Percentiles rank a stretch among this genome's conserved stretches.
These are phyloP conservation scores for Hymenoscyphus infarciens DNA, from an alignment of 2,329 filamentous ascomycete species.

Conservation along the genomic window DNA sequence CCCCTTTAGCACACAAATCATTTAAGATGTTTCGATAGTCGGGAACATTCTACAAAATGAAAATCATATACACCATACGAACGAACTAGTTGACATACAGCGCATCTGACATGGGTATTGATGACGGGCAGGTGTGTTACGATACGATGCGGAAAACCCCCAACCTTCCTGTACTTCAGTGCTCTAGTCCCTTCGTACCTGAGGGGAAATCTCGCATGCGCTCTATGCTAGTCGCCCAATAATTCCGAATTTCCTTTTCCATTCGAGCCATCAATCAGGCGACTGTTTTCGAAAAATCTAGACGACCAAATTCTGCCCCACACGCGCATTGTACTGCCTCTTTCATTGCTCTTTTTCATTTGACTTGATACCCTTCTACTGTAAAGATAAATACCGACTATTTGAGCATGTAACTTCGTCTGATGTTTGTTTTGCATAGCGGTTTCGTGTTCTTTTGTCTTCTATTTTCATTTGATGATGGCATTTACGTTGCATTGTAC, in stretches of 20 bases:
- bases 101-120: too few species aligned
- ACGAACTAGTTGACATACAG: too few species aligned
- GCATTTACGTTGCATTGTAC: too few species aligned
- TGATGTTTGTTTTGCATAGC: neutral
- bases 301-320: neutral
- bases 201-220: neutral
- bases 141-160: neutral
- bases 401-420: neutral
- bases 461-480: too few species aligned
- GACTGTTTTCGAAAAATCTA: neutral
- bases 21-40: constrained; percentile 42
- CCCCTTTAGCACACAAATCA: constrained; percentile 43
- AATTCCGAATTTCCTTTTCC: too few species aligned
- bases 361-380: constrained; percentile 10
- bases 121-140: neutral
- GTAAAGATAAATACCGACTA: constrained; percentile 2
- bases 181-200: too few species aligned
- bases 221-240: too few species aligned
- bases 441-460: too few species aligned
- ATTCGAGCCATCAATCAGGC: neutral
- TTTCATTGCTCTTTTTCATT: neutral
- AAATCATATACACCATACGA: neutral
- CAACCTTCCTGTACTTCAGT: too few species aligned
- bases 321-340: neutral
- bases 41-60: neutral